Evolutionary conservation across 2,329 filamentous ascomycete genomes (phyloP), one percentile per base, ranked within the genome.

Genomic region (Epichloe uncinata): DNA sequence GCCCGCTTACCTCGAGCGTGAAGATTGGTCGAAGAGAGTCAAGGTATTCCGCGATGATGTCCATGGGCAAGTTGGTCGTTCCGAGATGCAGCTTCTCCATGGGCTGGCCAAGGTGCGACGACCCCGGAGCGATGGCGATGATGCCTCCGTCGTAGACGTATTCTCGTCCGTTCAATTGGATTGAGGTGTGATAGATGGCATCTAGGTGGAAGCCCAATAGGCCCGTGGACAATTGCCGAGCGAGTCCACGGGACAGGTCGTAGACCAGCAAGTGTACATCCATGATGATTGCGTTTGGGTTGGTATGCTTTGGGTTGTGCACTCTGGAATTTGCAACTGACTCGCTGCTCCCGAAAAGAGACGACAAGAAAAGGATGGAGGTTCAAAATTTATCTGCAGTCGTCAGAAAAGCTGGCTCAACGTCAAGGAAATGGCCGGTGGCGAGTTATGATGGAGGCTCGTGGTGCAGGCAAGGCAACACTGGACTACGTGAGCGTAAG

Each of bases 131-230:
- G 53, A 91, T 88, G 49, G 82, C 82, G 59, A 95, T 86, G 48
- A 97, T 84, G 50, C 88, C 88, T 50, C 86, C 82, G 53, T 95
- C 91, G 58, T 90, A 97, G 59, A 91, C 79, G 65, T 95, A 96
- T 67, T 98, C 93, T 47, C 84, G 77, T n/a, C 83, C 82, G 48
- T 82, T 78, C 38, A 97, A 73, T 41, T 95, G 84, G 49, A 98
- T 82, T 0, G 90, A 87, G 0, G 93, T 97, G 65, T 98, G 93
- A 58, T 97, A 97, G 48, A 98, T 81, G 49, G 93, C 93, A 65
- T 97, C 91, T 46, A 96, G 87, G 48, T 77, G 71, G 56, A 79
- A 75, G 15, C 76, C 69, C 9, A 82, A 64, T 49, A 74, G 56
- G 53, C 71, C 66, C 69, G 69, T 65, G 16, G 76, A 79, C 69